These are phyloP conservation scores for Phytophthora ohioensis DNA, from an alignment of 352 stramenopile species.

Conservation along the genomic window DNA sequence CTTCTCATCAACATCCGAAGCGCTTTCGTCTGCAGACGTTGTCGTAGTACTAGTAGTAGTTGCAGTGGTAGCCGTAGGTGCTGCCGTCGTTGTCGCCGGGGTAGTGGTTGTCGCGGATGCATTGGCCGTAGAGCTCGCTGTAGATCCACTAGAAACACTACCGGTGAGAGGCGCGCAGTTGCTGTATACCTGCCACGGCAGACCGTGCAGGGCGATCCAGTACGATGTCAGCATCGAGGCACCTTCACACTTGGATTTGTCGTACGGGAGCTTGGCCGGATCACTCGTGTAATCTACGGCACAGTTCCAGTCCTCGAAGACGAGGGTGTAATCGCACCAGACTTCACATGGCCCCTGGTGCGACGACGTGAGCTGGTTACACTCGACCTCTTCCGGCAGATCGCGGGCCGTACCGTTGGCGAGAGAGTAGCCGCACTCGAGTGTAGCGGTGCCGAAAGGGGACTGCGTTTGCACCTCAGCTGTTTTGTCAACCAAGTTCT, in stretches of 20 bases:
- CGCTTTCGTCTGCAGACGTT: constrained; percentile 5
- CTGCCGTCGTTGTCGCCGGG: constrained; percentile 2
- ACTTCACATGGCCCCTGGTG: constrained; percentile 60
- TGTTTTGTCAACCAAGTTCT: constrained; percentile 25
- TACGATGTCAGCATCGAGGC: constrained; percentile 47
- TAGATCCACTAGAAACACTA: constrained; percentile 5
- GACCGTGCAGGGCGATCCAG: constrained; percentile 51
- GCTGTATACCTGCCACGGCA: constrained; percentile 52
- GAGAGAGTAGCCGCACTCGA: constrained; percentile 31
- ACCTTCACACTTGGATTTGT: constrained; percentile 53
- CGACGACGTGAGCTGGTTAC: constrained; percentile 45
- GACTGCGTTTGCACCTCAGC: constrained; percentile 20
- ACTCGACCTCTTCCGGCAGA: constrained; percentile 48
- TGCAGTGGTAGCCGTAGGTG: constrained; percentile 1
- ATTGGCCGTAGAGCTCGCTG: not conserved
- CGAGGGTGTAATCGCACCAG: constrained; percentile 56
- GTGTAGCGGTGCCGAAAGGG: constrained; percentile 20
- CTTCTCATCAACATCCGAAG: constrained; percentile 16
- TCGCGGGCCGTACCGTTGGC: constrained; percentile 31
- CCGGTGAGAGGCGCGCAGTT: constrained; percentile 35
- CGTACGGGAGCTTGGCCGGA: constrained; percentile 49
- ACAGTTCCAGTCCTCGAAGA: constrained; percentile 62
- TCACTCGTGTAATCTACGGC: constrained; percentile 44
- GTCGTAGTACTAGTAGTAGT: constrained; percentile 8
- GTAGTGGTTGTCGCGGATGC: not conserved